phyloP scores from a whole-genome alignment of 148 eudicot species.

The Amaranthus palmeri region DNA sequence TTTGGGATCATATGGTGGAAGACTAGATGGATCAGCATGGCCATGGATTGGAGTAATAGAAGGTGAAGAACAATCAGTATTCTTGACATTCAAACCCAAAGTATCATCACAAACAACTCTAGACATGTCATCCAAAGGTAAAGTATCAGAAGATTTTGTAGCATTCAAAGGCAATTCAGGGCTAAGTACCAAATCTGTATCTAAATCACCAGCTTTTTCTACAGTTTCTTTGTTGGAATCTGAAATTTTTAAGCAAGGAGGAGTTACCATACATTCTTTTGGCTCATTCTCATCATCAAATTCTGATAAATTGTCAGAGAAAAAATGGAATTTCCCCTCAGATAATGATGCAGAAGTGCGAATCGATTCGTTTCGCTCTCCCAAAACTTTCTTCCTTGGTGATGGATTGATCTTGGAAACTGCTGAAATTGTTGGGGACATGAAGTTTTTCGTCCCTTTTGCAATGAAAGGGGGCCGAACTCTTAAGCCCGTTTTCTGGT shows the following conservation, averaged over 20 bases:
- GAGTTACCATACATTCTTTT: not conserved
- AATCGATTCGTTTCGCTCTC: slow-evolving; percentile 69
- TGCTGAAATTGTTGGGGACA: slow-evolving; percentile 93
- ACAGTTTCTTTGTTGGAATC: slow-evolving; percentile 22
- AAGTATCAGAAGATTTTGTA: slow-evolving; percentile 23
- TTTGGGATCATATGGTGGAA: slow-evolving; percentile 85
- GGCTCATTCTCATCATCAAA: slow-evolving; percentile 27
- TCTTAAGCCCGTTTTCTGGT: slow-evolving; percentile 27
- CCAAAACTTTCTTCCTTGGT: slow-evolving; percentile 74
- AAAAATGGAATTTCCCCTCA: slow-evolving; percentile 52
- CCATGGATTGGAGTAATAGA: slow-evolving; percentile 61
- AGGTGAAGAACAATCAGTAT: slow-evolving; percentile 25
- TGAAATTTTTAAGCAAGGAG: slow-evolving; percentile 12
- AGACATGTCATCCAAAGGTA: slow-evolving; percentile 29
- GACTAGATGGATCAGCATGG: slow-evolving; percentile 56
- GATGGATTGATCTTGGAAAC: slow-evolving; percentile 81
- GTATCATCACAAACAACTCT: slow-evolving; percentile 17
- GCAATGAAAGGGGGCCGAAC: slow-evolving; percentile 37
- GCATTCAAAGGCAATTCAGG: slow-evolving; percentile 34
- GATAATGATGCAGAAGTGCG: slow-evolving; percentile 62
- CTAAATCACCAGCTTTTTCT: slow-evolving; percentile 22
- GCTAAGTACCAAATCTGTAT: slow-evolving; percentile 37
- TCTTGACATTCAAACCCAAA: slow-evolving; percentile 14
- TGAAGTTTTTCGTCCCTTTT: slow-evolving; percentile 63
- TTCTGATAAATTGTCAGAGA: slow-evolving; percentile 29